Evolutionary conservation across 768 basidiomycete genomes (phyloP).

Genomic region (Exidia glandulosa): DNA sequence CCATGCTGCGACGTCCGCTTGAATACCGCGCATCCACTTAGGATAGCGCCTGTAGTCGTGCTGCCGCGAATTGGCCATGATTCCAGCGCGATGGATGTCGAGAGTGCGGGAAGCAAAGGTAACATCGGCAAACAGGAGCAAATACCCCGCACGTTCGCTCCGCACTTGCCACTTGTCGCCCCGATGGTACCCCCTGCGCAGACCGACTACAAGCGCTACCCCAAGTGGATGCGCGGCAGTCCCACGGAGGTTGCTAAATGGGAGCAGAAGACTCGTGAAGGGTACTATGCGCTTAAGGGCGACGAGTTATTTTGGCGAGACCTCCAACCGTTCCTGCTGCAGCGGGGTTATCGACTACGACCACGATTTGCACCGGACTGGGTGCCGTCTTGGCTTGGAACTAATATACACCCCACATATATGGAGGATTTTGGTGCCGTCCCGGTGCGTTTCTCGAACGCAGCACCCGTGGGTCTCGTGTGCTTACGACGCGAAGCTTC

Average conservation of each 20-base stretch:
- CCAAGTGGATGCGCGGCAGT: neutral
- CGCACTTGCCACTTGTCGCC: too few relatives aligned
- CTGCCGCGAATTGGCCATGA: too few relatives aligned
- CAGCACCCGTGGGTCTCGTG: neutral
- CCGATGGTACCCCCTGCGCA: neutral
- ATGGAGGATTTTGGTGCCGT: neutral
- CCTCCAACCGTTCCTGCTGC: neutral
- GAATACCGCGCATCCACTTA: too few relatives aligned
- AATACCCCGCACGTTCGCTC: too few relatives aligned
- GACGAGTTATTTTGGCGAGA: neutral
- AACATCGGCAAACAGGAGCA: too few relatives aligned
- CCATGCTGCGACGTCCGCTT: too few relatives aligned
- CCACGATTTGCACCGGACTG: neutral
- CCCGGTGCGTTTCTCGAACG: neutral
- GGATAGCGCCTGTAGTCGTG: too few relatives aligned
- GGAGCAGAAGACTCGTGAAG: neutral
- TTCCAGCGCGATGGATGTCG: too few relatives aligned
- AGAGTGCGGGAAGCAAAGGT: too few relatives aligned
- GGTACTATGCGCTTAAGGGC: neutral
- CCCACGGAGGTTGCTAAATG: neutral
- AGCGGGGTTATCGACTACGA: neutral
- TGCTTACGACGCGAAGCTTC: neutral
- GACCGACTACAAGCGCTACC: neutral
- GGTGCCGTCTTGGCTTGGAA: neutral
- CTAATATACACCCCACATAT: neutral